Base-by-base conservation (phyloP, 768 basidiomycete genomes). In the Chalciporus chontae region DNA sequence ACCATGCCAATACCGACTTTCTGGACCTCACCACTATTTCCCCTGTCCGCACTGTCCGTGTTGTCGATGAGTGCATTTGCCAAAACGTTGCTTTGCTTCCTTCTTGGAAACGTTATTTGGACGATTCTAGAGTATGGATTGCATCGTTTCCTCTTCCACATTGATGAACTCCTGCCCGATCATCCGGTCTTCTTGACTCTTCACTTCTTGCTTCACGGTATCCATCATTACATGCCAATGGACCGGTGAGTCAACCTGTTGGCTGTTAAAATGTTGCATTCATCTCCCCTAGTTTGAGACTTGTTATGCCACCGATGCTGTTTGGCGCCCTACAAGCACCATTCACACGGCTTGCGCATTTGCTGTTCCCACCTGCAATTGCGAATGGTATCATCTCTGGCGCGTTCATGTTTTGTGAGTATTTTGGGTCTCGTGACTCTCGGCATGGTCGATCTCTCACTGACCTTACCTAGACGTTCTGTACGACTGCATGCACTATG, bases 141-240 rank as follows among this genome's bases (percentile, higher is more conserved):
- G 61, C 96, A 99, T 70, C 86, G 96, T 37, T 97, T 97, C 81
- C 72, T 99, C 43, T 99, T 99, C 83, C 96, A 99, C 69, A 72
- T 99, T 59, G 96, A 99, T 63, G 76, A 82, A 8, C 69, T 77
- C 61, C 79, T 99, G 18, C 96, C 96, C 3, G 96, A 99, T 69
- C 76, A 72, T 50, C 85, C 87, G 5, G 70, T 73, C 45, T 90
- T 87, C 70, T 75, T 98, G 62, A 82, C 83, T 38, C 65, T 97
- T 21, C 96, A 99, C 65, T 99, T 99, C 72, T 65, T 90, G 61
- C 74, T 91, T 65, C 96, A 98, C 63, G 96, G 96, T 14, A 83
- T 99, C 31, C 96, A 99, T 65, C 96, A 99, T 69, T 99, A 94
- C 63, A 74, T 99, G 55, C 96, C 94, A 14, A 96, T 97, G 94